A percentile compares a stretch with the other conserved stretches of the same genome.
phyloP scores from a whole-genome alignment of 208 protist species.

The Porcisia hertigi region DNA sequence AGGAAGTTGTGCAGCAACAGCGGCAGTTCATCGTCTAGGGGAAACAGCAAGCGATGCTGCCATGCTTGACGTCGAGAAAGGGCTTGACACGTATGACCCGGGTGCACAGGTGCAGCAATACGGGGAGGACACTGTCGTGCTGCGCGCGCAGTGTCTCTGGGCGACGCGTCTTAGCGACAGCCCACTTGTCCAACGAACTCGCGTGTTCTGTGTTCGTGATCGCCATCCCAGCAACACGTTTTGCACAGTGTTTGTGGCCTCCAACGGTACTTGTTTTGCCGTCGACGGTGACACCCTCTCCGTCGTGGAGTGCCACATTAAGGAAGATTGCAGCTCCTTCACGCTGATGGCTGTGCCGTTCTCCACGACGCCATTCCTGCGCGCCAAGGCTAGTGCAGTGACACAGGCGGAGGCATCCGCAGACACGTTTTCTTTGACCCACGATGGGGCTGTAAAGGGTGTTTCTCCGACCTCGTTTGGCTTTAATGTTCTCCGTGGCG shows the following conservation, averaged over 20 bases:
- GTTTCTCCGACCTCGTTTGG: background rate
- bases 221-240: conserved; percentile 37
- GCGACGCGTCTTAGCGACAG: conserved; percentile 35
- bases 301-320: conserved; percentile 63
- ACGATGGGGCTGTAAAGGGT: background rate
- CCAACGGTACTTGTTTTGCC: conserved; percentile 65
- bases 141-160: conserved; percentile 53
- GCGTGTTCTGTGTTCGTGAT: conserved; percentile 47
- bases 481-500: conserved; percentile 12
- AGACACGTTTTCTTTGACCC: background rate
- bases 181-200: conserved; percentile 64
- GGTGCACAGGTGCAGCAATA: background rate
- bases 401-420: background rate
- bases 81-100: background rate
- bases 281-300: conserved; percentile 45
- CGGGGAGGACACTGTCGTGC: conserved; percentile 24
- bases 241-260: conserved; percentile 62
- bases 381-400: background rate
- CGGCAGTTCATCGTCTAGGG: background rate
- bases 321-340: conserved; percentile 76
- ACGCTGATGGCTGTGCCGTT: conserved; percentile 51
- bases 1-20: background rate
- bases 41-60: background rate
- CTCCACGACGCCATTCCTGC: conserved; percentile 21
- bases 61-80: background rate